Conservation (phyloP, 768 basidiomycete genomes). For the Gloeopeniophorella convolvens region DNA sequence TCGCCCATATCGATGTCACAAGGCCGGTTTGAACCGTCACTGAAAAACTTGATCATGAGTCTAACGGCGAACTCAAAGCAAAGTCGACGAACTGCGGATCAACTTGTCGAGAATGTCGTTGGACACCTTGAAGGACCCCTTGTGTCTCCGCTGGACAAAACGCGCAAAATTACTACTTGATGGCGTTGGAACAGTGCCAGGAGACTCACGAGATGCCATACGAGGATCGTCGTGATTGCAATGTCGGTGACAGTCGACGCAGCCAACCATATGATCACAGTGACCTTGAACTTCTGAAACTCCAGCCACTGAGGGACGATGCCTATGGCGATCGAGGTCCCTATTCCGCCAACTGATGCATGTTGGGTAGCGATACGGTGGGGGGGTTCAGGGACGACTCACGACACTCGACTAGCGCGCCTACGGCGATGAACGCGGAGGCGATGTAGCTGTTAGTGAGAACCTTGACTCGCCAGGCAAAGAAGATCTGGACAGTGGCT, state of each 20-base stretch:
- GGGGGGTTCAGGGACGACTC: not conserved
- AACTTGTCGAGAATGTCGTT: constrained; percentile 20
- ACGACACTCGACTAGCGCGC: constrained; percentile 7
- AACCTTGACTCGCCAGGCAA: constrained; percentile 14
- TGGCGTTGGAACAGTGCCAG: not conserved
- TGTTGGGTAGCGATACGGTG: not conserved
- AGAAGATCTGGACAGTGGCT: constrained; percentile 13
- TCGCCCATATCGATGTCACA: constrained; percentile 22
- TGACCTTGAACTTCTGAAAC: constrained; percentile 18
- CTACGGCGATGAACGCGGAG: not conserved
- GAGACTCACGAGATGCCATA: constrained; percentile 21
- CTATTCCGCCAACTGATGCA: constrained; percentile 19
- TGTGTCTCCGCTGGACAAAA: constrained; percentile 11
- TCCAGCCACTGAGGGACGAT: constrained; percentile 14
- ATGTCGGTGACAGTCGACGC: constrained; percentile 16
- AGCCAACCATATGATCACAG: constrained; percentile 21
- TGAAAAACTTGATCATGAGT: not conserved
- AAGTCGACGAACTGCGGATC: constrained; percentile 13
- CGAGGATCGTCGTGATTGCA: constrained; percentile 17
- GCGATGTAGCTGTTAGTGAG: constrained; percentile 1
- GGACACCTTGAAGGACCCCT: constrained; percentile 17
- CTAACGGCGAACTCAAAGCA: no score
- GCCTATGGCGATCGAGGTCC: constrained; percentile 17
- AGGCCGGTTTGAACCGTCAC: constrained; percentile 30
- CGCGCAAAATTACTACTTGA: not conserved